phyloP scores from a whole-genome alignment of 345 rosid species.

The Salix suchowensis region DNA sequence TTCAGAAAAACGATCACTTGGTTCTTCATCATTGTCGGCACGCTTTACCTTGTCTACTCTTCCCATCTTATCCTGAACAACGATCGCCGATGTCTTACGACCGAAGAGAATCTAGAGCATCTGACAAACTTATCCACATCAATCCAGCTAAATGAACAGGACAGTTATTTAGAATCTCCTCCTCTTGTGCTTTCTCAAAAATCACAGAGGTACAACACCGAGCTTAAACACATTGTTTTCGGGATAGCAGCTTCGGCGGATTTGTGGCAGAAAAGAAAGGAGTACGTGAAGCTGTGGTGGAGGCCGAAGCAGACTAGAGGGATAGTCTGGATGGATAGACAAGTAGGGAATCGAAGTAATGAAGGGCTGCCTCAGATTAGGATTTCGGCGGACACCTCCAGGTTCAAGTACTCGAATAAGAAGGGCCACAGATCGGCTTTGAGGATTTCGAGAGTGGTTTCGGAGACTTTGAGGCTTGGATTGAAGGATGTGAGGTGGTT shows the following conservation, averaged over 20 bases:
- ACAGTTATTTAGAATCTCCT: slow-evolving; percentile 9
- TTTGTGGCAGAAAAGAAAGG: slow-evolving; percentile 68
- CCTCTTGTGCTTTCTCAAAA: slow-evolving; percentile 12
- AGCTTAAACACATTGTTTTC: slow-evolving; percentile 60
- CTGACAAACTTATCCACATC: slow-evolving; percentile 29
- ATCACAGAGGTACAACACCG: slow-evolving; percentile 34
- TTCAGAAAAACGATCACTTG: slow-evolving; percentile 38
- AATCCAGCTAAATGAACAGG: background rate
- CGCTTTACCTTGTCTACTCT: slow-evolving; percentile 49
- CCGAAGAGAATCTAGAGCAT: slow-evolving; percentile 20
- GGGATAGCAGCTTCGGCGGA: slow-evolving; percentile 70
- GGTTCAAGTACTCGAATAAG: slow-evolving; percentile 57
- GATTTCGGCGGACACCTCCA: slow-evolving; percentile 59
- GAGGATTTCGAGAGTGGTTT: slow-evolving; percentile 68
- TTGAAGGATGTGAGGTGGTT: slow-evolving; percentile 71
- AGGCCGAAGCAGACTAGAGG: slow-evolving; percentile 64
- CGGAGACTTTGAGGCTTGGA: slow-evolving; percentile 63
- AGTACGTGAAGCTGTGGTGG: slow-evolving; percentile 83
- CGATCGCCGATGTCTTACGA: slow-evolving; percentile 26
- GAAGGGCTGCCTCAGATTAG: slow-evolving; percentile 59
- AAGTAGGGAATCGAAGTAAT: slow-evolving; percentile 29
- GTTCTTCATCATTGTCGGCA: slow-evolving; percentile 40
- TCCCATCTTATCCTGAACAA: slow-evolving; percentile 38
- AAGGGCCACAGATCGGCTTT: slow-evolving; percentile 69
- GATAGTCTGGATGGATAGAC: slow-evolving; percentile 66